phyloP scores from a whole-genome alignment of 2,329 filamentous ascomycete genomes.

The Dryadomyces sulphureus region DNA sequence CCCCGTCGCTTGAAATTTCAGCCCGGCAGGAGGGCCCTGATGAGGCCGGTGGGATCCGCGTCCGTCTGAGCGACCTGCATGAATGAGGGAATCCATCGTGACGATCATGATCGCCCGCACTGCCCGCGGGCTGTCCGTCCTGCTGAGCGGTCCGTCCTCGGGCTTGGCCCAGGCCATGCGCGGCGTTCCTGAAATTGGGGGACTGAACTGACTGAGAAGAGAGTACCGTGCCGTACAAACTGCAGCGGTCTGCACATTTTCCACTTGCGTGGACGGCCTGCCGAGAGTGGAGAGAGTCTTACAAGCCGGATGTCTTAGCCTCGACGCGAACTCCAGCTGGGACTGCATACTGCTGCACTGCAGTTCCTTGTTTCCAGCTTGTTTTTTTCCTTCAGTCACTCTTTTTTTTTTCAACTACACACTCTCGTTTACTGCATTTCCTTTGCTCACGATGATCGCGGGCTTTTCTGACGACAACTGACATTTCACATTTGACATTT shows the following conservation, averaged over 20 bases:
- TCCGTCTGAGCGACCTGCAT: background rate
- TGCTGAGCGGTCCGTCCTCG: background rate
- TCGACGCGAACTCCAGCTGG: background rate
- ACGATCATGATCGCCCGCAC: background rate
- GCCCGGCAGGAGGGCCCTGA: too few species aligned
- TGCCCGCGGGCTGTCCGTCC: too few species aligned
- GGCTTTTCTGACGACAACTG: too few species aligned
- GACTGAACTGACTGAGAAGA: too few species aligned
- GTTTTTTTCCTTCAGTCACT: too few species aligned
- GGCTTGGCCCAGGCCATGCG: background rate
- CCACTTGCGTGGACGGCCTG: background rate
- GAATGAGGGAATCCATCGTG: background rate
- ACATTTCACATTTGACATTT: too few species aligned
- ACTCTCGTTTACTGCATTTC: too few species aligned
- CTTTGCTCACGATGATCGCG: too few species aligned
- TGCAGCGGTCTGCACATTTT: background rate
- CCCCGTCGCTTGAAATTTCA: too few species aligned
- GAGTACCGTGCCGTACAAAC: too few species aligned
- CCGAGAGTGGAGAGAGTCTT: background rate
- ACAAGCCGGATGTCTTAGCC: background rate
- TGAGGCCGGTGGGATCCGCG: background rate
- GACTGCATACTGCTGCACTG: background rate
- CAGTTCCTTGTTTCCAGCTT: too few species aligned
- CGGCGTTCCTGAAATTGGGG: background rate
- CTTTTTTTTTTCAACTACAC: too few species aligned